Evolutionary conservation across 2,329 filamentous ascomycete species (phyloP).

Genomic region (Trichoderma hamatum): DNA sequence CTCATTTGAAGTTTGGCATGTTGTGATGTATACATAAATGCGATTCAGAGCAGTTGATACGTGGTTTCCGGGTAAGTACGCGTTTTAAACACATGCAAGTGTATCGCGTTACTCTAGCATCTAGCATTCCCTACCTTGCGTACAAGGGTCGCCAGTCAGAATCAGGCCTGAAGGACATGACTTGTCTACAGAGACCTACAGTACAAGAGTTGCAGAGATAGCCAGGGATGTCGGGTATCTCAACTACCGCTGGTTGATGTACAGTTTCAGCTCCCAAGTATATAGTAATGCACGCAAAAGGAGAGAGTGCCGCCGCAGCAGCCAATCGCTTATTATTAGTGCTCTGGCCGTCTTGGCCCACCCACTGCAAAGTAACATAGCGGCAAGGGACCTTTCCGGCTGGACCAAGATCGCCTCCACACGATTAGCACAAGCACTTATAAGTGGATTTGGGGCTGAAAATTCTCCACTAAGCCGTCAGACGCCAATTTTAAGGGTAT

Average conservation of each 20-base stretch:
- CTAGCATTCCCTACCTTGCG: background rate
- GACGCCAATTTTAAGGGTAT: background rate
- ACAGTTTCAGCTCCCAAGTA: background rate
- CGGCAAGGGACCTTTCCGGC: background rate
- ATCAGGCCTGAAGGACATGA: no score
- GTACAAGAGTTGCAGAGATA: background rate
- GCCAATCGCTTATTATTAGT: background rate
- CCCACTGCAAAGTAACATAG: background rate
- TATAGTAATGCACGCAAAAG: background rate
- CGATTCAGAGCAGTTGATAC: background rate
- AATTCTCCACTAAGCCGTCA: conserved; percentile 14
- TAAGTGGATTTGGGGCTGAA: background rate
- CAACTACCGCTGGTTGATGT: background rate
- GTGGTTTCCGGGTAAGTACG: background rate
- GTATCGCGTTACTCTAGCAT: background rate
- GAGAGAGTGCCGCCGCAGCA: background rate
- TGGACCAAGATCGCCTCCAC: background rate
- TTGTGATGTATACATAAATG: background rate
- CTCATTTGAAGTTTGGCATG: background rate
- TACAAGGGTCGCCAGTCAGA: background rate
- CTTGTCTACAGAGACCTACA: background rate
- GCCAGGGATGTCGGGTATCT: background rate
- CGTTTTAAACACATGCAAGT: background rate
- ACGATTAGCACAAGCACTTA: background rate
- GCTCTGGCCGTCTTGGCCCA: background rate